phyloP scores from a whole-genome alignment of 768 basidiomycete species.

The Mycena venus region DNA sequence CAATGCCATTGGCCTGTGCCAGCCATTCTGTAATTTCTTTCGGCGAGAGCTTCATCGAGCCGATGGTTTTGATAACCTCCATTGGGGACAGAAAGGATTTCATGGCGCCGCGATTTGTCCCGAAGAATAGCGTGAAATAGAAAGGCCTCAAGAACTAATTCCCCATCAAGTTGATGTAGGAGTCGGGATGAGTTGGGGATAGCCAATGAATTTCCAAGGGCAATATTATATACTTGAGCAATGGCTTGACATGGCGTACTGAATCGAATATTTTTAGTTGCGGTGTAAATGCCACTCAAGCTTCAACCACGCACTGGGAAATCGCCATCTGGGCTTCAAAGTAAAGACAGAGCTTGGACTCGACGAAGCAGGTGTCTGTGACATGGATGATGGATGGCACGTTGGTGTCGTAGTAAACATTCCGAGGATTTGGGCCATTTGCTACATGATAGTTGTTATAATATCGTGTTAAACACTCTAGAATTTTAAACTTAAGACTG shows the following conservation, averaged over 20 bases:
- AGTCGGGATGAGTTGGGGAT: background rate
- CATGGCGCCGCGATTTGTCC: background rate
- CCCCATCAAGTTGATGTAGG: background rate
- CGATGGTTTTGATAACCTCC: background rate
- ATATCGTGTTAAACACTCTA: constrained; percentile 2
- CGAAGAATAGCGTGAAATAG: background rate
- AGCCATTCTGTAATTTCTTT: constrained; percentile 15
- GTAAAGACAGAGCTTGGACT: background rate
- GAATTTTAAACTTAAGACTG: no score
- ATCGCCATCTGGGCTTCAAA: background rate
- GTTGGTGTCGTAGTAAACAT: background rate
- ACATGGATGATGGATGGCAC: background rate
- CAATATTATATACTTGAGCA: background rate
- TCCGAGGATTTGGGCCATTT: background rate
- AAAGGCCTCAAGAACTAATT: background rate
- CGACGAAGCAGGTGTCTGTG: background rate
- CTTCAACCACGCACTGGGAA: background rate
- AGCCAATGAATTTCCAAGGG: background rate
- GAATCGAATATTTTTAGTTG: background rate
- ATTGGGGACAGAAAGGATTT: background rate
- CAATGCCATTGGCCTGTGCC: constrained; percentile 18
- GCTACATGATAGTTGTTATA: constrained; percentile 7
- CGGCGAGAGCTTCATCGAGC: background rate
- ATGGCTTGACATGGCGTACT: background rate
- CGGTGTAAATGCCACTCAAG: background rate